Evolutionary conservation across 495 filamentous ascomycete species (phyloP).

Genomic region (Penicillium roqueforti): DNA sequence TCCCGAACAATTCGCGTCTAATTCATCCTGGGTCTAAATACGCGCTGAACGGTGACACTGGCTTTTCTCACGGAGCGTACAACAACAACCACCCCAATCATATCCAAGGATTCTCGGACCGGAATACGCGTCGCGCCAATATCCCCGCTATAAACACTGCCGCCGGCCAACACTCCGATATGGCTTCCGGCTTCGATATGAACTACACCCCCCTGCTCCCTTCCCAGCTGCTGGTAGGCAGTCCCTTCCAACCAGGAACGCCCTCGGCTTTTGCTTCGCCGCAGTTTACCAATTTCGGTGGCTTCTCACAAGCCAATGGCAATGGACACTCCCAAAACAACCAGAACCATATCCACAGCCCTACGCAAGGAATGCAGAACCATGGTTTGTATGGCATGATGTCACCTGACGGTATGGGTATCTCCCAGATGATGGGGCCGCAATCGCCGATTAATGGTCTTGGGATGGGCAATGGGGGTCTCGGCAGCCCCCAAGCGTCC

Average conservation of each 20-base stretch:
- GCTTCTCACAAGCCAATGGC: constrained; percentile 65
- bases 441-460: constrained; percentile 82
- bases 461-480: constrained; percentile 52
- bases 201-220: constrained; percentile 95
- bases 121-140: constrained; percentile 77
- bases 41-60: constrained; percentile 63
- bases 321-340: constrained; percentile 55
- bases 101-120: constrained; percentile 68
- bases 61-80: constrained; percentile 89
- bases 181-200: constrained; percentile 93
- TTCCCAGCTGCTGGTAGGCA: constrained; percentile 89
- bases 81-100: constrained; percentile 65
- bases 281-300: constrained; percentile 80
- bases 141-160: constrained; percentile 91
- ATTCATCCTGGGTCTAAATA: constrained; percentile 60
- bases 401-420: constrained; percentile 68
- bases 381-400: constrained; percentile 73
- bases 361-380: constrained; percentile 60
- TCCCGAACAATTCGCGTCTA: constrained; percentile 50
- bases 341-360: constrained; percentile 52
- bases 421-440: constrained; percentile 68
- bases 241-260: constrained; percentile 93
- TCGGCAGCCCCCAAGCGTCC: constrained; percentile 61
- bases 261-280: constrained; percentile 85
- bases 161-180: constrained; percentile 58